Base-by-base conservation (phyloP, 2,329 filamentous ascomycete genomes). In the Phyllosticta capitalensis region DNA sequence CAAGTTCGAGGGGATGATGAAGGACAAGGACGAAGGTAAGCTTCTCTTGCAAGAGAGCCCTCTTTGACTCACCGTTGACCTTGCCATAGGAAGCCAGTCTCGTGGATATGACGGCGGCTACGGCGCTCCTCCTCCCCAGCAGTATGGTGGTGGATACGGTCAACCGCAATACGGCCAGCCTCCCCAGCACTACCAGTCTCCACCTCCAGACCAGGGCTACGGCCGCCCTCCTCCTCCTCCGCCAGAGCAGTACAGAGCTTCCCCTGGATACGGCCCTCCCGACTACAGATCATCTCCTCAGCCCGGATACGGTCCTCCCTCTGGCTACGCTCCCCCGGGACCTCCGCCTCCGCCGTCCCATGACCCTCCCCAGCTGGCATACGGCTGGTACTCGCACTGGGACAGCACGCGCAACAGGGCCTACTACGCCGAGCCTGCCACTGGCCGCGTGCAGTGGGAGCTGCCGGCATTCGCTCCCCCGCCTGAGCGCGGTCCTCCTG, bases 401-500 rank as follows among this genome's bases (percentile, higher is more conserved):
- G 85, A 88, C 64, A 79, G 82, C 60, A 77, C 76, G 61, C 75
- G 78, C 61, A 81, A 85, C 67, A 81, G 82, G 59, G 87, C 82
- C 75, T 88, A 82, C 73, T 89, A 85, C 67, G 77, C 83, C 60
- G 83, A 88, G 69, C 74, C 82, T 60, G 76, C 80, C 53, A 82
- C 82, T 12, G 83, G 83, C 20, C 79, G 78, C 61, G 80, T 82
- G 0, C 84, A 87, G 70, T 88, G 85, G 85, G 83, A 86, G 63
- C 76, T 78, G 17, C 83, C 85, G 2, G 72, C 63, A 66, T 38
- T 60, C 59, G 69, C 68, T 5, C 66, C 67, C 1, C 72, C 71
- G 54, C 69, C 68, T 38, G 33, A 52, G 14, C 52, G 52, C n/a
- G 58, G 49, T 5, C 28, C 61, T 24, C 60, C 62, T 12, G 54